Conservation (phyloP, 129 eudicot species). For the Flaveria brownii region DNA sequence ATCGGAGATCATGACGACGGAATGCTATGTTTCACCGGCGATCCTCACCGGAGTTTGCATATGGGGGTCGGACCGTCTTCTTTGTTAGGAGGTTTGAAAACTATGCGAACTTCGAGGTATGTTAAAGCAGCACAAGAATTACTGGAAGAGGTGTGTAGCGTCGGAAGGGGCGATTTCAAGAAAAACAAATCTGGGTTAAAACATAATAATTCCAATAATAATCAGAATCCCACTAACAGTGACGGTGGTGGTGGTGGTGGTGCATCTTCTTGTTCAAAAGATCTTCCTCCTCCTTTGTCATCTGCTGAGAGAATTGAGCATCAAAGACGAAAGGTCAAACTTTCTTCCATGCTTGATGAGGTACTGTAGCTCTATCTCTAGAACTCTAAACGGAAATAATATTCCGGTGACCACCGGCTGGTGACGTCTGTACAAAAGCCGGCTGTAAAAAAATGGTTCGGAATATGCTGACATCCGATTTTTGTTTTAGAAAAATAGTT, state of each 20-base stretch:
- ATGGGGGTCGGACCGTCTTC: conserved; percentile 67
- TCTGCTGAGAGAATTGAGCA: conserved; percentile 89
- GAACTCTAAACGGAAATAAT: conserved; percentile 1
- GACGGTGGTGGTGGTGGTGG: conserved; percentile 30
- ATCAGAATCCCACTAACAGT: conserved; percentile 34
- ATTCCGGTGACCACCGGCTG: conserved; percentile 36
- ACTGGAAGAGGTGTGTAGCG: neutral
- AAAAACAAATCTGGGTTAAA: conserved; percentile 44
- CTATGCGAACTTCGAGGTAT: conserved; percentile 73
- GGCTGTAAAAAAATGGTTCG: conserved; percentile 31
- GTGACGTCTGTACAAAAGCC: conserved; percentile 3
- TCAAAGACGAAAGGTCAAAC: conserved; percentile 95
- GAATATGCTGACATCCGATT: conserved; percentile 32
- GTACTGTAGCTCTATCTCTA: neutral
- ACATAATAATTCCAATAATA: conserved; percentile 18
- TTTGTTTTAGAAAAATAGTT: neutral
- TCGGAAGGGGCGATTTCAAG: neutral
- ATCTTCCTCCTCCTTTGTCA: conserved; percentile 64
- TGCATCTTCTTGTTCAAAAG: conserved; percentile 62
- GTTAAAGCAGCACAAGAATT: conserved; percentile 75
- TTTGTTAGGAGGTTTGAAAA: conserved; percentile 50
- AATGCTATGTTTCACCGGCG: conserved; percentile 61
- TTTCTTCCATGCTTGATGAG: conserved; percentile 95
- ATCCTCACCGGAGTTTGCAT: conserved; percentile 50
- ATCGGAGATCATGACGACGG: no score